Evolutionary conservation across 225 moss, liverwort and hornwort species (phyloP).

Genomic region (Rhytidiadelphus loreus): DNA sequence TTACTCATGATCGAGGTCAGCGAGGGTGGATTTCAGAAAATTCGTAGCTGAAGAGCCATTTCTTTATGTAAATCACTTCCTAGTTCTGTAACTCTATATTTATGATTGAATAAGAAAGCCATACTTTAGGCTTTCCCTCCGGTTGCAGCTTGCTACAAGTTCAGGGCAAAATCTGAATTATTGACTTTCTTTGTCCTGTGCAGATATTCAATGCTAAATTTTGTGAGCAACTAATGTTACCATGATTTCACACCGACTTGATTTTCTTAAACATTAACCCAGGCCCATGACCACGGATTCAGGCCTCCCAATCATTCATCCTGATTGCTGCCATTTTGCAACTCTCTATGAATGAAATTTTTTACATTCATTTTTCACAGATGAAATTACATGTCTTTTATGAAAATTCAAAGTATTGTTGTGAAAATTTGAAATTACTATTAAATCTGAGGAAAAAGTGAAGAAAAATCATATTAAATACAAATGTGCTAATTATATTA

Average conservation of each 20-base stretch:
- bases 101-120: conserved; percentile 18
- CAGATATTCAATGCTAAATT: background rate
- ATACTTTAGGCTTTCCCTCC: background rate
- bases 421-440: too few relatives aligned
- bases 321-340: background rate
- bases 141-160: background rate
- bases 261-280: background rate
- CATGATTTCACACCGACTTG: background rate
- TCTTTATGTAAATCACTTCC: conserved; percentile 2
- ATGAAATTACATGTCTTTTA: too few relatives aligned
- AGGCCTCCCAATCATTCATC: background rate
- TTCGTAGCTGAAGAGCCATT: conserved; percentile 1
- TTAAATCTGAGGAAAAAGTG: background rate
- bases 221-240: too few relatives aligned
- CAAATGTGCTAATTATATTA: too few relatives aligned
- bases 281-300: background rate
- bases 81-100: conserved; percentile 1
- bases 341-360: background rate
- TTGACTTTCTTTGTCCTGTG: background rate
- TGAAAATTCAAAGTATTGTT: too few relatives aligned
- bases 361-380: background rate
- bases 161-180: background rate
- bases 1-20: background rate
- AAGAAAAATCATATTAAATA: too few relatives aligned
- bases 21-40: conserved; percentile 1